phyloP scores from a whole-genome alignment of 495 filamentous ascomycete species.

The Talaromyces stipitatus region DNA sequence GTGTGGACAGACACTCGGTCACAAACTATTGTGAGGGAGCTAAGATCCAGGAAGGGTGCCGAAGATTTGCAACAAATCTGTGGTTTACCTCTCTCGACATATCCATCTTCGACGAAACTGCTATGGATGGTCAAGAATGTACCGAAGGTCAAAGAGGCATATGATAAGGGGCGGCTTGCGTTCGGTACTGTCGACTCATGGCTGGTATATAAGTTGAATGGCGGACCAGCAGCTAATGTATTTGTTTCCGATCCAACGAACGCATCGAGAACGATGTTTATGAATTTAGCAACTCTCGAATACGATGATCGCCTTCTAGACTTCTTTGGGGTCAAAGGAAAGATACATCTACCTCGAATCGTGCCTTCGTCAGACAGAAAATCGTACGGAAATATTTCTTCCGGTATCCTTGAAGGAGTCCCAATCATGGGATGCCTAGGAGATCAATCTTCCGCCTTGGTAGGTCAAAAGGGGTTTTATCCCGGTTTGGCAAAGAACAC shows the following conservation, averaged over 20 bases:
- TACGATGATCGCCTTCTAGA: slow-evolving; percentile 76
- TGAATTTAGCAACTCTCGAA: slow-evolving; percentile 76
- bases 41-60: slow-evolving; percentile 58
- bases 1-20: slow-evolving; percentile 95
- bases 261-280: slow-evolving; percentile 93
- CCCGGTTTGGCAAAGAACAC: slow-evolving; percentile 93
- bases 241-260: slow-evolving; percentile 91
- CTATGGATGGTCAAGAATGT: slow-evolving; percentile 76
- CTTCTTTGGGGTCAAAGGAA: slow-evolving; percentile 74
- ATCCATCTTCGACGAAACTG: slow-evolving; percentile 86
- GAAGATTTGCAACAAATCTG: slow-evolving; percentile 64
- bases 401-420: slow-evolving; percentile 57
- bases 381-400: slow-evolving; percentile 62
- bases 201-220: slow-evolving; percentile 87
- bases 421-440: slow-evolving; percentile 83
- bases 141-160: slow-evolving; percentile 64
- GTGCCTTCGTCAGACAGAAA: slow-evolving; percentile 73
- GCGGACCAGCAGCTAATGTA: slow-evolving; percentile 57
- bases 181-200: slow-evolving; percentile 94
- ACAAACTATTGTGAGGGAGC: slow-evolving; percentile 62
- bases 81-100: slow-evolving; percentile 86
- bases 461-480: slow-evolving; percentile 85
- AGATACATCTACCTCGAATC: slow-evolving; percentile 70
- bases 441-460: slow-evolving; percentile 88
- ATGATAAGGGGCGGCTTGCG: slow-evolving; percentile 68